These are phyloP conservation scores for Phoma herbarum DNA, from an alignment of 2,329 filamentous ascomycete species.

Conservation along the genomic window DNA sequence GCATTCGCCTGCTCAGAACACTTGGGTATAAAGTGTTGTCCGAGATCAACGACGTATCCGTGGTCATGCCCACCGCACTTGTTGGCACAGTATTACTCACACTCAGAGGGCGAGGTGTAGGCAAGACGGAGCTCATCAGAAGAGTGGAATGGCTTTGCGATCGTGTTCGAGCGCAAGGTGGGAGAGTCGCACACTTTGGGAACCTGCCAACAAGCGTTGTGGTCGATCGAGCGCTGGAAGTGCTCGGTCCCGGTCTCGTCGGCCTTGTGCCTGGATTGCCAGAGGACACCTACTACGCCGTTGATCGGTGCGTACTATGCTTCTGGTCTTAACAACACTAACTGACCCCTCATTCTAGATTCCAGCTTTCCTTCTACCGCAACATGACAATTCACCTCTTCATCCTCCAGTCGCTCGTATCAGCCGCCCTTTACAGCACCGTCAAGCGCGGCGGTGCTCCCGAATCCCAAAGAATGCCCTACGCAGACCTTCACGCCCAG, in stretches of 20 bases:
- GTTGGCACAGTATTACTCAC: conserved; percentile 95
- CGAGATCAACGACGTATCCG: conserved; percentile 94
- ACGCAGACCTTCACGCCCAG: conserved; percentile 76
- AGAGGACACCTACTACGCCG: conserved; percentile 92
- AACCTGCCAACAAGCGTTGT: conserved; percentile 80
- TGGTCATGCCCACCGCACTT: conserved; percentile 96
- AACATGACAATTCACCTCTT: conserved; percentile 99
- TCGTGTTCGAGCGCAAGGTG: conserved; percentile 84
- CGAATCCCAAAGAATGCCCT: conserved; percentile 78
- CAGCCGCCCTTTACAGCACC: conserved; percentile 86
- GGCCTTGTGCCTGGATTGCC: conserved; percentile 79
- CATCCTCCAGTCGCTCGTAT: conserved; percentile 90
- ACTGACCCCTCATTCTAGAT: conserved; percentile 55
- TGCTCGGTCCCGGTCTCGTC: conserved; percentile 88
- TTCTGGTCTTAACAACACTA: conserved; percentile 5
- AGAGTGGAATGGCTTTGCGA: conserved; percentile 90
- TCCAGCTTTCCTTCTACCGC: conserved; percentile 96
- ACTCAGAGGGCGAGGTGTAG: conserved; percentile 88
- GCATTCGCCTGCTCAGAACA: conserved; percentile 80
- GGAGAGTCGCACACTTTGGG: conserved; percentile 92
- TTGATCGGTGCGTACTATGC: conserved; percentile 68
- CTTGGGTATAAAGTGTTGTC: conserved; percentile 91
- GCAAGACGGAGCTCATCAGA: conserved; percentile 82
- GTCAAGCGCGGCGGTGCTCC: conserved; percentile 93
- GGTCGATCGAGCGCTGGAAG: conserved; percentile 88